Evolutionary conservation across 1,284 basidiomycete species (phyloP).

Genomic region (Trichosporon faecale): DNA sequence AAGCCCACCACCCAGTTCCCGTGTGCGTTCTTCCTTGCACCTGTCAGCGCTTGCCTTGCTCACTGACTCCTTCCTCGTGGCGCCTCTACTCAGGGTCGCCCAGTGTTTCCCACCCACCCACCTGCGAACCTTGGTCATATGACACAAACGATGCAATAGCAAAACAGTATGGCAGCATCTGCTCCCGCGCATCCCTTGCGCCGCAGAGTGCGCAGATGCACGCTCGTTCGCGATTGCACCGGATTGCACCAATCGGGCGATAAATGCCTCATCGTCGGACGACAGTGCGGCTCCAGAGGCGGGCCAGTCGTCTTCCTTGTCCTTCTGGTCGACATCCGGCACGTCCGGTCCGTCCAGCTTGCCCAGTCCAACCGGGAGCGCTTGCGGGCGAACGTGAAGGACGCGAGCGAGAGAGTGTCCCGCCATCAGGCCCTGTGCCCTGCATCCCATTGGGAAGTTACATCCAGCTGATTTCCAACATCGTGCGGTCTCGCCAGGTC

Average conservation of each 20-base stretch:
- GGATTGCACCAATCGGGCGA: background rate
- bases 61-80: background rate
- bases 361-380: background rate
- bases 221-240: background rate
- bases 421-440: background rate
- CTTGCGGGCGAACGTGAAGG: background rate
- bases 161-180: background rate
- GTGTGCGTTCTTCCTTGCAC: background rate
- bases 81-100: background rate
- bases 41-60: background rate
- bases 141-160: background rate
- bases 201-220: background rate
- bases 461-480: background rate
- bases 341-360: background rate
- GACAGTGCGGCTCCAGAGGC: background rate
- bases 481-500: background rate
- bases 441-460: background rate
- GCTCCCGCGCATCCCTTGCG: background rate
- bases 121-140: slow-evolving; percentile 1
- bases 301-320: background rate
- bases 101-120: slow-evolving; percentile 1
- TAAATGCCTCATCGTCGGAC: background rate
- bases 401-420: background rate
- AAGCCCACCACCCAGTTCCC: background rate
- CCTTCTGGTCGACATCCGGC: background rate